These are phyloP conservation scores for Phytophthora meadii DNA, from an alignment of 352 stramenopile species.

Conservation along the genomic window DNA sequence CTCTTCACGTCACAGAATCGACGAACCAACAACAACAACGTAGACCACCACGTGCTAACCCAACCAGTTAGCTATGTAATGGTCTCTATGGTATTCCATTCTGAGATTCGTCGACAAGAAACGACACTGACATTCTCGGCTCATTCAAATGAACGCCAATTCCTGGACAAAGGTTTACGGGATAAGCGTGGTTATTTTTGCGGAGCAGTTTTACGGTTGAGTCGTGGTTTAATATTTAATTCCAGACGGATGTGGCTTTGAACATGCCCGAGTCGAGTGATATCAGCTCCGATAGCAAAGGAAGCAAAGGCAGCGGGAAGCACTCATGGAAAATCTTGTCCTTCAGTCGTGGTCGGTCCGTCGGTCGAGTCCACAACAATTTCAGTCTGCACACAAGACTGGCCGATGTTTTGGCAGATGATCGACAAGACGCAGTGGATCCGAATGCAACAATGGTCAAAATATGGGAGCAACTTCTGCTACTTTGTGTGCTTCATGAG, in stretches of 20 bases:
- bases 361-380: constrained; percentile 8
- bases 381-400: constrained; percentile 24
- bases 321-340: constrained; percentile 14
- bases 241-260: neutral
- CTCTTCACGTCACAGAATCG: constrained; percentile 66
- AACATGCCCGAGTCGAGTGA: neutral
- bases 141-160: too few species aligned
- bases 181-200: neutral
- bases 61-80: constrained; percentile 18
- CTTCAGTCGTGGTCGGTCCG: constrained; percentile 12
- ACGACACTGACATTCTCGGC: too few species aligned
- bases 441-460: constrained; percentile 33
- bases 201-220: neutral
- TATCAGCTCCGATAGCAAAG: neutral
- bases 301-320: neutral
- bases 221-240: neutral
- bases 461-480: neutral
- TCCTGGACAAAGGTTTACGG: neutral
- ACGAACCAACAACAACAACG: constrained; percentile 30
- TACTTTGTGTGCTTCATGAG: constrained; percentile 46
- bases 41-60: neutral
- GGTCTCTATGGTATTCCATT: neutral
- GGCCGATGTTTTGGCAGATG: constrained; percentile 19
- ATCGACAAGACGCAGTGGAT: constrained; percentile 49
- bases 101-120: neutral